phyloP scores from a whole-genome alignment of 352 stramenopile species.

The Phytophthora idaei region DNA sequence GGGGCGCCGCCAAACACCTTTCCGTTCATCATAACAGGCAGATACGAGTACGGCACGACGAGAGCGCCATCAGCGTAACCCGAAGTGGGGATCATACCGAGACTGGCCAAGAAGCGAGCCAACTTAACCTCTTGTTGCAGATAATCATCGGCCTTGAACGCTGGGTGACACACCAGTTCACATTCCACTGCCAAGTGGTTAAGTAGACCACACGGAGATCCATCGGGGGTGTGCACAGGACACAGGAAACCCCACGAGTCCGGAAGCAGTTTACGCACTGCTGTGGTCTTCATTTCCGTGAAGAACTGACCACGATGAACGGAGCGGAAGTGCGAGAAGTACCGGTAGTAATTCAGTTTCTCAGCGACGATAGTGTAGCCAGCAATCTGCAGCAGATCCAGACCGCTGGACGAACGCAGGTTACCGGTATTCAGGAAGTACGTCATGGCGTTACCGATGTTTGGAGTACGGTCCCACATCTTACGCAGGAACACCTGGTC shows the following conservation, averaged over 20 bases:
- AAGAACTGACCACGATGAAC: conserved; percentile 99
- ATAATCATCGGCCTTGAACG: conserved; percentile 76
- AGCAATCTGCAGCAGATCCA: conserved; percentile 97
- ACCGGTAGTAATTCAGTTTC: conserved; percentile 99
- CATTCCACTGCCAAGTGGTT: conserved; percentile 98
- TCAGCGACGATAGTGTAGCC: conserved; percentile 99
- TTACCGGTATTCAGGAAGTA: conserved; percentile 99
- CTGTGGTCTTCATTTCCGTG: conserved; percentile 99
- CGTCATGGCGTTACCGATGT: conserved; percentile 95
- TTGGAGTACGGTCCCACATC: conserved; percentile 89
- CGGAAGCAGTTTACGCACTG: conserved; percentile 97
- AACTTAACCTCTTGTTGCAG: conserved; percentile 79
- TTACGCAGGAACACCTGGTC: conserved; percentile 94
- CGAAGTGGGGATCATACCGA: conserved; percentile 85
- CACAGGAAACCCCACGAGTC: conserved; percentile 99
- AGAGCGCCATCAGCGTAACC: conserved; percentile 84
- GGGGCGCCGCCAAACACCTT: conserved; percentile 93
- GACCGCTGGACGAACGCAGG: conserved; percentile 94
- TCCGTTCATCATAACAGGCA: conserved; percentile 97
- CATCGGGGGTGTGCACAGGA: conserved; percentile 99
- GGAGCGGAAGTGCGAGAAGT: conserved; percentile 98
- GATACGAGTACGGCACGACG: conserved; percentile 90
- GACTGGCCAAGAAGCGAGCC: conserved; percentile 69
- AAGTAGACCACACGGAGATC: conserved; percentile 97
- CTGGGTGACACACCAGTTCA: conserved; percentile 81